Conservation (phyloP, 2,329 filamentous ascomycete genomes). For the Fusarium guadeloupense region DNA sequence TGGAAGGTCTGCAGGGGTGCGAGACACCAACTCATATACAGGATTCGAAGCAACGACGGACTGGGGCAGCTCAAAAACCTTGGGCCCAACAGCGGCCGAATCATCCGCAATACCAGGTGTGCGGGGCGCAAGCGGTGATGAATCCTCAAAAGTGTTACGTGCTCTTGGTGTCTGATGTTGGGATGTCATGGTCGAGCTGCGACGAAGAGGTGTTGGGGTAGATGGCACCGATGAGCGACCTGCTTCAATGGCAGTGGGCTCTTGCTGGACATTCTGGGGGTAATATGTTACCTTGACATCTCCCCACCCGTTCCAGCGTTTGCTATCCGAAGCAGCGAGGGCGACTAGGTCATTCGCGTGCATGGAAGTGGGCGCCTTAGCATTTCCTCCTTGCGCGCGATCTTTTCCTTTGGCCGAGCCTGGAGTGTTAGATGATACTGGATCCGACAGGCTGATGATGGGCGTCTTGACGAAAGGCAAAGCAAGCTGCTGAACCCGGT, state of each 20-base stretch:
- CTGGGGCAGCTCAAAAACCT: slow-evolving; percentile 72
- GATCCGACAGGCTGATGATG: slow-evolving; percentile 61
- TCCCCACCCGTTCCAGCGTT: slow-evolving; percentile 79
- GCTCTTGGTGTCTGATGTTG: slow-evolving; percentile 55
- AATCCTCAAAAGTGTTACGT: slow-evolving; percentile 51
- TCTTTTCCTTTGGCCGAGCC: slow-evolving; percentile 79
- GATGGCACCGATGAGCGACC: slow-evolving; percentile 62
- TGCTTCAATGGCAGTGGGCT: slow-evolving; percentile 37
- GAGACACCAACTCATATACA: slow-evolving; percentile 66
- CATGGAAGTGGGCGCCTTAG: slow-evolving; percentile 65
- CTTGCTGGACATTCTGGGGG: slow-evolving; percentile 51
- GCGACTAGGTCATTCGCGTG: slow-evolving; percentile 87
- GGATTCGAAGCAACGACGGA: slow-evolving; percentile 61
- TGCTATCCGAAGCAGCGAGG: slow-evolving; percentile 69
- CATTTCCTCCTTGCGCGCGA: slow-evolving; percentile 57
- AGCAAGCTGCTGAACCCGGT: slow-evolving; percentile 85
- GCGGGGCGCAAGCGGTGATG: slow-evolving; percentile 60
- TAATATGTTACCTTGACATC: slow-evolving; percentile 86
- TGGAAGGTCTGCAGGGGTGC: slow-evolving; percentile 72
- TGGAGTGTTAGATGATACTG: slow-evolving; percentile 62
- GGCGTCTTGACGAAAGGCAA: slow-evolving; percentile 81
- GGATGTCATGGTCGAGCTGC: slow-evolving; percentile 66
- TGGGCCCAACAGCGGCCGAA: slow-evolving; percentile 55
- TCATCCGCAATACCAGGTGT: slow-evolving; percentile 53
- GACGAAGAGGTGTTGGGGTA: slow-evolving; percentile 79